Base-by-base conservation (phyloP, 2,329 filamentous ascomycete species). In the Trichoderma asperellum region DNA sequence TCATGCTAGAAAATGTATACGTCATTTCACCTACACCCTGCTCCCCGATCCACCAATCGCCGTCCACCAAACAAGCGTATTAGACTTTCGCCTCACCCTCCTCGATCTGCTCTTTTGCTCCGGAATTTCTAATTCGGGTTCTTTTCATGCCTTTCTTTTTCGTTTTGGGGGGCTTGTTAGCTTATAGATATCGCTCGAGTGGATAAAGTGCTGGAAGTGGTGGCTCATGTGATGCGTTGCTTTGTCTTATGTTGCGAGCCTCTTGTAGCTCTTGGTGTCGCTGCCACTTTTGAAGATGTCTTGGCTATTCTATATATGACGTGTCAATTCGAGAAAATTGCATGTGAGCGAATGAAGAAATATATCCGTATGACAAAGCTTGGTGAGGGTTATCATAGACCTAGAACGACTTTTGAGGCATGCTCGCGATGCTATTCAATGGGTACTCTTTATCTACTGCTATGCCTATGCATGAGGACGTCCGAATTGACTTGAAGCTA, bases 1-100 rank as follows among this genome's bases (percentile, higher is more conserved):
- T 61, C 65, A 68, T 68, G 16, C 47, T 35, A 55, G 61, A 68
- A 68, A 55, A 18, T 61, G 65, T 59, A 40, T 61, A 68, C 65
- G 65, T 68, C 65, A 68, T 68, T 61, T 27, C 27, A 27, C 55
- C 55, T 43, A 52, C 55, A 52, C 64, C 64, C 49, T 59, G 47
- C 57, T 61, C 27, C 56, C 57, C 24, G 47, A 32, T 56, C 57
- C 56, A 56, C 65, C 65, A 68, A 68, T 68, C 24, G 21, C 57
- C 65, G 24, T 47, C 16, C 40, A 32, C 59, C 40, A 34, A 34
- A 16, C 43, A 60, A 43, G 57, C 16, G 16, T 35, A 27, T 34
- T 52, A 32, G 32, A 35, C 40, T 40, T 62, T 43, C 32, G 8
- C 57, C 65, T 40, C 57, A 16, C 29, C 32, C 40, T 37, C 43